Evolutionary conservation across 495 filamentous ascomycete genomes (phyloP).

Genomic region (Trichoderma parareesei): DNA sequence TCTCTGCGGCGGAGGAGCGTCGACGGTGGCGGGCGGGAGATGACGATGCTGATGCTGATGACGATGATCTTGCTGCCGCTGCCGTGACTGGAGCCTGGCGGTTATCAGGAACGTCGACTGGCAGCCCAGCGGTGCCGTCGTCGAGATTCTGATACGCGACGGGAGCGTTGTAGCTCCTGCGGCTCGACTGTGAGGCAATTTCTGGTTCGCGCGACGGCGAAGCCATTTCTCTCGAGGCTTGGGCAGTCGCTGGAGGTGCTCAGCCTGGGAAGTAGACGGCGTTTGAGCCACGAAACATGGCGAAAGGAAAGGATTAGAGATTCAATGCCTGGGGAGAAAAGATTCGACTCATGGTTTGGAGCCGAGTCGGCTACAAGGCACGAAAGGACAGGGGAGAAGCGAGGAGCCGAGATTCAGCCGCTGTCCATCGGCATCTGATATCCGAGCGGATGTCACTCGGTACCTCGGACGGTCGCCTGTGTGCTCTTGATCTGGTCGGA

Average conservation of each 20-base stretch:
- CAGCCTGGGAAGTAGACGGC: background rate
- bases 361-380: background rate
- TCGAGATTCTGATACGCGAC: slow-evolving; percentile 15
- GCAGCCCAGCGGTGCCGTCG: background rate
- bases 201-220: background rate
- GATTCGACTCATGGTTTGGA: background rate
- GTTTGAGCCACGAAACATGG: background rate
- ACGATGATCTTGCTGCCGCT: too few relatives aligned
- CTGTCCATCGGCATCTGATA: background rate
- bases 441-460: background rate
- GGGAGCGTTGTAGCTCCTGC: slow-evolving; percentile 14
- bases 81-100: background rate
- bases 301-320: background rate
- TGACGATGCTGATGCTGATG: background rate
- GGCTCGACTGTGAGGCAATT: background rate
- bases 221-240: background rate
- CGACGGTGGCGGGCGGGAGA: background rate
- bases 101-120: background rate
- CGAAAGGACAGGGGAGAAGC: background rate
- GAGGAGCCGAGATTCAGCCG: background rate
- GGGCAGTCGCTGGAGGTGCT: background rate
- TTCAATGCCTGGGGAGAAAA: background rate
- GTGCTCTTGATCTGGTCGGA: too few relatives aligned
- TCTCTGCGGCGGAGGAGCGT: background rate
- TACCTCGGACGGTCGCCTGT: too few relatives aligned